Evolutionary conservation across 257 asterid genomes (phyloP).

Genomic region (Cynanchum wilfordii): DNA sequence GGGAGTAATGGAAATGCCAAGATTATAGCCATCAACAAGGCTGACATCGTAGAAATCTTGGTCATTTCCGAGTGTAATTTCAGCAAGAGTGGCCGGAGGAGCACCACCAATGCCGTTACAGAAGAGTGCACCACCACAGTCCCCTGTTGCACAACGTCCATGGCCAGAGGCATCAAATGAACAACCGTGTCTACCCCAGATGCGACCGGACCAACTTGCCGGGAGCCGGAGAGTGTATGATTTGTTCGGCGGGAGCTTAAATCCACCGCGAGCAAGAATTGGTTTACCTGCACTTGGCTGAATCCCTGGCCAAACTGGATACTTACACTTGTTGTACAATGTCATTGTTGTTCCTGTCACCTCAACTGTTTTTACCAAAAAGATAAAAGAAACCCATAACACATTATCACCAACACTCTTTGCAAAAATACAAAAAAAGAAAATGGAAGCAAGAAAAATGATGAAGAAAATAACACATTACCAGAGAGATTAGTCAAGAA

Average conservation of each 20-base stretch:
- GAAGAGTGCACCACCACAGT: slow-evolving; percentile 78
- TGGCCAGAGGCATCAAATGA: slow-evolving; percentile 59
- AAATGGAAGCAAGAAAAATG: slow-evolving; percentile 28
- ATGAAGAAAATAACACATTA: slow-evolving; percentile 20
- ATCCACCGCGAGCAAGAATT: slow-evolving; percentile 66
- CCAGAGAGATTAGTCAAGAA: slow-evolving; percentile 40
- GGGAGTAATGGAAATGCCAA: slow-evolving; percentile 73
- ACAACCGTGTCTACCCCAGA: slow-evolving; percentile 96
- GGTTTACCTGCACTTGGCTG: slow-evolving; percentile 78
- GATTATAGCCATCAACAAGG: slow-evolving; percentile 91
- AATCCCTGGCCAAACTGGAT: slow-evolving; percentile 92
- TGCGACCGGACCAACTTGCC: slow-evolving; percentile 80
- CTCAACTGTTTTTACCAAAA: slow-evolving; percentile 14
- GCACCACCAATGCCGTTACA: slow-evolving; percentile 88
- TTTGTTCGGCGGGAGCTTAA: slow-evolving; percentile 57
- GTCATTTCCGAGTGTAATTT: slow-evolving; percentile 68
- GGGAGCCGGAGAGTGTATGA: slow-evolving; percentile 56
- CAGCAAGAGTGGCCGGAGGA: slow-evolving; percentile 91
- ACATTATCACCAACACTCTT: not conserved
- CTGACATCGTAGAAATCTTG: slow-evolving; percentile 94
- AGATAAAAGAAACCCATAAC: not conserved
- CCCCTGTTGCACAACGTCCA: slow-evolving; percentile 89
- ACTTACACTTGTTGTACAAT: slow-evolving; percentile 62
- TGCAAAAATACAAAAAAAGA: not conserved
- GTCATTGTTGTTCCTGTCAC: slow-evolving; percentile 62